Evolutionary conservation across 306 rosid genomes (phyloP).

Genomic region (Cicer chorassanicum): DNA sequence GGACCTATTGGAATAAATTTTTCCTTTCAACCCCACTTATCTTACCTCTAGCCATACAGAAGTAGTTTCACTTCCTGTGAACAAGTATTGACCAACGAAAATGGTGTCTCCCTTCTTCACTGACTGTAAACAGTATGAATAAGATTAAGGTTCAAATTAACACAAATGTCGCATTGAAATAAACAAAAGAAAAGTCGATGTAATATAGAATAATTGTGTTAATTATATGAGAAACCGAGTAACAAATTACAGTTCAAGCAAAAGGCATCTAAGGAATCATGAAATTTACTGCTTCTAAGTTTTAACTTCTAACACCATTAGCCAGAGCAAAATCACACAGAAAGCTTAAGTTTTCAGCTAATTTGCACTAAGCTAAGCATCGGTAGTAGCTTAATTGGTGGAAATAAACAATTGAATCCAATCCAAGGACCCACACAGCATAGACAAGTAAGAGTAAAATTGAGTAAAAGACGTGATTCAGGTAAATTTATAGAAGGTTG

Average conservation of each 20-base stretch:
- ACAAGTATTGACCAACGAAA: constrained; percentile 92
- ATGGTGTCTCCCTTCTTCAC: constrained; percentile 91
- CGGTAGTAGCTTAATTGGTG: background rate
- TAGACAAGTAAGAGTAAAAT: background rate
- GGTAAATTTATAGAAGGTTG: constrained; percentile 16
- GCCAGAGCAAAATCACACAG: background rate
- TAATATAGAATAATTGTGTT: constrained; percentile 1
- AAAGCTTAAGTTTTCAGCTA: constrained; percentile 13
- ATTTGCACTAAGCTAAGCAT: constrained; percentile 21
- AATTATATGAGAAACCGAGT: background rate
- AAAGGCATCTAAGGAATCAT: background rate
- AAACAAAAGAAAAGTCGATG: background rate
- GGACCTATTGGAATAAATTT: background rate
- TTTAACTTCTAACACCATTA: background rate
- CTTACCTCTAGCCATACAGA: constrained; percentile 98
- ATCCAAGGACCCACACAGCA: background rate
- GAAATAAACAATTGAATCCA: no score
- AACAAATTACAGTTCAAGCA: constrained; percentile 1
- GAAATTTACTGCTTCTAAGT: constrained; percentile 6
- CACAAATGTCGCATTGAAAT: background rate
- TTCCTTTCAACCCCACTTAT: constrained; percentile 5
- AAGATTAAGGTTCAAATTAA: constrained; percentile 39
- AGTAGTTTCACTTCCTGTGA: constrained; percentile 99
- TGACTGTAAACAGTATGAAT: constrained; percentile 58
- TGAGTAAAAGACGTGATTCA: background rate